Evolutionary conservation across 2,329 filamentous ascomycete genomes (phyloP).

Genomic region (Diaporthe sp.): DNA sequence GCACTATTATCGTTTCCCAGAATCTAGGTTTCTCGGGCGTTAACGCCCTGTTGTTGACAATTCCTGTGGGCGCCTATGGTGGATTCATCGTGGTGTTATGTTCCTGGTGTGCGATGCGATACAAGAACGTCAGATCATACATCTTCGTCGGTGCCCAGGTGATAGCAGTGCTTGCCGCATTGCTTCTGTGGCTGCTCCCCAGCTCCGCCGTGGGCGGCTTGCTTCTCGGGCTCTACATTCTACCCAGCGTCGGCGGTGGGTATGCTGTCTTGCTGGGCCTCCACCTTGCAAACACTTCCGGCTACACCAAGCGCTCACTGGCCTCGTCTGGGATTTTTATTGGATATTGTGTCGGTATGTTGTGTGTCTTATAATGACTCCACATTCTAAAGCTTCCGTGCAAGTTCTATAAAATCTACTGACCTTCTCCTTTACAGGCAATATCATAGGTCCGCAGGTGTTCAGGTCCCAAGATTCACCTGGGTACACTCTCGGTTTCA

Average conservation of each 20-base stretch:
- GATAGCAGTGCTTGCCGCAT: constrained; percentile 52
- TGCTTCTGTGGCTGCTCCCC: constrained; percentile 57
- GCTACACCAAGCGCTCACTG: constrained; percentile 61
- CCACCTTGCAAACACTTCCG: constrained; percentile 60
- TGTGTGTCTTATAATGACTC: not conserved
- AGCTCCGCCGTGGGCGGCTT: constrained; percentile 52
- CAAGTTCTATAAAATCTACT: not conserved
- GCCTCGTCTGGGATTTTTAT: constrained; percentile 60
- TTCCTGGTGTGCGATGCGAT: constrained; percentile 50
- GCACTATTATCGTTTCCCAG: constrained; percentile 66
- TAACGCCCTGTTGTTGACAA: constrained; percentile 41
- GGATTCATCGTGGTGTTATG: constrained; percentile 45
- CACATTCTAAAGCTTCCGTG: not conserved
- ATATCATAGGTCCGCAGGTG: constrained; percentile 55
- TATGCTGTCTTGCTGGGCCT: constrained; percentile 63
- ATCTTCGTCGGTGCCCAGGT: constrained; percentile 52
- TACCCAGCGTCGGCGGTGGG: constrained; percentile 54
- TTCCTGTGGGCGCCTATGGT: constrained; percentile 45
- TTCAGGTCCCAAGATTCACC: constrained; percentile 53
- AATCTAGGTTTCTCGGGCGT: constrained; percentile 44
- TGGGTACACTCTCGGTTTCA: constrained; percentile 51
- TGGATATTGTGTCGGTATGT: constrained; percentile 59
- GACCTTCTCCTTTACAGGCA: constrained; percentile 9
- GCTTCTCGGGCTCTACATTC: constrained; percentile 60
- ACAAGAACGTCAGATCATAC: constrained; percentile 46